Conservation (phyloP, 2,329 filamentous ascomycete species). For the Trichoderma brevicompactum region DNA sequence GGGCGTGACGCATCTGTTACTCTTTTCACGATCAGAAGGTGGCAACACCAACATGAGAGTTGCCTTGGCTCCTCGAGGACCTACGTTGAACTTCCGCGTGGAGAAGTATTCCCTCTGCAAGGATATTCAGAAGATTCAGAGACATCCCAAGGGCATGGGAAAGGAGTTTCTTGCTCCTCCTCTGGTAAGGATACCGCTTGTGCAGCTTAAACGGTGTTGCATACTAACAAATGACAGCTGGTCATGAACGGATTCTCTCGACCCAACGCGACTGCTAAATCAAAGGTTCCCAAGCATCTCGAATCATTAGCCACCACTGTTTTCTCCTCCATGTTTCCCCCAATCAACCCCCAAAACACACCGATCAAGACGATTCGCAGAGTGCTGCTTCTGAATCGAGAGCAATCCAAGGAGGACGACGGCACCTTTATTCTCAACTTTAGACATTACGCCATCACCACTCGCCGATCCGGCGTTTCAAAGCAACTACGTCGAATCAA, state of each 20-base stretch:
- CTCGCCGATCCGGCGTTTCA: conserved; percentile 81
- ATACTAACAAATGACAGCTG: conserved; percentile 56
- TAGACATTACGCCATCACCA: conserved; percentile 94
- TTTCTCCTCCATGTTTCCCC: conserved; percentile 94
- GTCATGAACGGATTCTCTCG: conserved; percentile 98
- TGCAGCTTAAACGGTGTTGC: background rate
- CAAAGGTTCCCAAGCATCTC: conserved; percentile 87
- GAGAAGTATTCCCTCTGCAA: conserved; percentile 94
- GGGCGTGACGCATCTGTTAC: conserved; percentile 87
- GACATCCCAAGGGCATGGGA: conserved; percentile 78
- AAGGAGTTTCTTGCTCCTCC: conserved; percentile 87
- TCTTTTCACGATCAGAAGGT: conserved; percentile 86
- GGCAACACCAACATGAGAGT: conserved; percentile 94
- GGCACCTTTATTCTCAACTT: conserved; percentile 83
- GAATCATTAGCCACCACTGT: conserved; percentile 91
- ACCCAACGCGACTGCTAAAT: conserved; percentile 61
- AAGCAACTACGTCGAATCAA: conserved; percentile 83
- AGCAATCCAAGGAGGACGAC: conserved; percentile 62
- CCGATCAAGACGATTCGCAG: conserved; percentile 91
- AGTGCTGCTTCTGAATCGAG: conserved; percentile 87
- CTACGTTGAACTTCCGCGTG: conserved; percentile 91
- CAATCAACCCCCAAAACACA: conserved; percentile 89
- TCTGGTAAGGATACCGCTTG: conserved; percentile 57
- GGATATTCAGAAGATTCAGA: conserved; percentile 82
- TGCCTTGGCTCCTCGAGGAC: conserved; percentile 84